Percentiles rank a stretch among this genome's conserved stretches.
Conservation (phyloP, 176 grass and related monocot species). For the Oryza officinalis region DNA sequence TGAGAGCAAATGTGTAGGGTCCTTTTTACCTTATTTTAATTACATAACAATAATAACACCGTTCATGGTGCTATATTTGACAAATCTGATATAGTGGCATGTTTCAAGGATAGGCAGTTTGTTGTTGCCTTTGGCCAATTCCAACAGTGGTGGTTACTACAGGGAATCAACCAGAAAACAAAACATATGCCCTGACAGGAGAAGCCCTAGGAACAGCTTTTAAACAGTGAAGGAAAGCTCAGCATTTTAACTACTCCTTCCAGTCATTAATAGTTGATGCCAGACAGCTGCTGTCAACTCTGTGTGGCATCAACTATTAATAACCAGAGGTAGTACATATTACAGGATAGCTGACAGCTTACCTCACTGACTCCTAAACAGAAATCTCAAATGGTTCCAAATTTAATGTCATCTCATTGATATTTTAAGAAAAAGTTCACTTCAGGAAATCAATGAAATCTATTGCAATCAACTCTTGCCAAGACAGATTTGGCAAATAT, state of each 20-base stretch:
- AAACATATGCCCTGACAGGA: background rate
- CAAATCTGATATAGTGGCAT: background rate
- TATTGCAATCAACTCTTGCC: background rate
- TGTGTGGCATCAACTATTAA: no score
- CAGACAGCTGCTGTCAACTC: no score
- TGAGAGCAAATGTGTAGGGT: background rate
- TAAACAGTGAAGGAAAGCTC: background rate
- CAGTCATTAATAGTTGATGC: no score
- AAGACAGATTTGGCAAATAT: conserved; percentile 2
- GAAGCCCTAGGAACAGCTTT: background rate
- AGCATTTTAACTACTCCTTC: background rate
- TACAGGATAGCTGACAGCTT: background rate
- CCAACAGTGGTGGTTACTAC: background rate
- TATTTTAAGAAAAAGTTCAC: conserved; percentile 9
- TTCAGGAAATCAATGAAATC: conserved; percentile 18
- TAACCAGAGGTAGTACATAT: background rate
- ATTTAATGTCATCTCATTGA: background rate
- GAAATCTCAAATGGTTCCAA: background rate
- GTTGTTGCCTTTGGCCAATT: background rate
- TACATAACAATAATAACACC: conserved; percentile 8
- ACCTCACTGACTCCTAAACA: conserved; percentile 5
- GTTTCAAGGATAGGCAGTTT: conserved; percentile 9
- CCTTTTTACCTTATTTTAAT: background rate
- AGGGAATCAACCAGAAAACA: conserved; percentile 15
- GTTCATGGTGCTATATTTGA: background rate